Percentiles rank a stretch among this genome's conserved stretches.
These are phyloP conservation scores for Kazachstania viticola DNA, from an alignment of 805 yeast genomes.

Conservation along the genomic window DNA sequence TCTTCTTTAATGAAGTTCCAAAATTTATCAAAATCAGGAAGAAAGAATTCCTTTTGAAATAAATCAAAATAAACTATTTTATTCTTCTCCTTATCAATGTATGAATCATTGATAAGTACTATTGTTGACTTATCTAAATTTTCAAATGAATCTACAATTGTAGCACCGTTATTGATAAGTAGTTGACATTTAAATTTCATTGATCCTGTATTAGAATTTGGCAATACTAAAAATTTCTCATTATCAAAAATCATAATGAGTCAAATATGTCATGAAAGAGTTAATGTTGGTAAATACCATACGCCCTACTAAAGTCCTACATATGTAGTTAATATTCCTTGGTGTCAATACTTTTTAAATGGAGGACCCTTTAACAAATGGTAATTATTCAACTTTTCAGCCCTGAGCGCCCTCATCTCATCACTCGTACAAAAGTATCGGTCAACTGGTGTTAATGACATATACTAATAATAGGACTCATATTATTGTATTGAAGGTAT, in stretches of 20 bases:
- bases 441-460: too few species aligned
- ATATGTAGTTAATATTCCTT: too few species aligned
- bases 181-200: slow-evolving; percentile 9
- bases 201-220: slow-evolving; percentile 10
- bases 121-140: slow-evolving; percentile 5
- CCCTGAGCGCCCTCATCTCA: too few species aligned
- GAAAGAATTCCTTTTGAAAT: slow-evolving; percentile 15
- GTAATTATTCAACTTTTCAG: too few species aligned
- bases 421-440: too few species aligned
- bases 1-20: slow-evolving; percentile 5
- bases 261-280: too few species aligned
- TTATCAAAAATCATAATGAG: slow-evolving; percentile 3
- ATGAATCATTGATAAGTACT: slow-evolving; percentile 19
- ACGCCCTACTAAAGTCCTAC: too few species aligned
- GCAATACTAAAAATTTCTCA: slow-evolving; percentile 10
- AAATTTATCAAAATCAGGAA: slow-evolving; percentile 4
- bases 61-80: slow-evolving; percentile 7
- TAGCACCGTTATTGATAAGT: slow-evolving; percentile 16
- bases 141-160: slow-evolving; percentile 3
- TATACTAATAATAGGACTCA: too few species aligned
- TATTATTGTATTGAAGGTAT: too few species aligned
- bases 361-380: too few species aligned
- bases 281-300: too few species aligned
- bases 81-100: slow-evolving; percentile 7
- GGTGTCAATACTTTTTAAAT: too few species aligned